These are phyloP conservation scores for Vitis cinerea DNA, from an alignment of 164 flowering plant genomes.

Conservation along the genomic window DNA sequence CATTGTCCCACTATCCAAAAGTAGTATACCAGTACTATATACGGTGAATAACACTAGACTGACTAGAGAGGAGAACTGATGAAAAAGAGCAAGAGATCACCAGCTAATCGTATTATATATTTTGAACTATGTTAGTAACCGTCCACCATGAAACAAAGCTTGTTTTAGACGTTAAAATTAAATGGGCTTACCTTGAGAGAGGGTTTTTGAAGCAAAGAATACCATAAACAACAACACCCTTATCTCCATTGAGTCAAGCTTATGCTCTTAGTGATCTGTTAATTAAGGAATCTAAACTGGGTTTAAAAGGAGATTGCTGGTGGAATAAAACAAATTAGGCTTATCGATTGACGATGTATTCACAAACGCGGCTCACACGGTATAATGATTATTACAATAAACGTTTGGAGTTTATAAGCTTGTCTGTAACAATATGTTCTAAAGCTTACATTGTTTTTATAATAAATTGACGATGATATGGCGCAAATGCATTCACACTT, in stretches of 20 bases:
- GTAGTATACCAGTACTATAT: no score
- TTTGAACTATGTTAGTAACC: neutral
- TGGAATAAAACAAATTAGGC: neutral
- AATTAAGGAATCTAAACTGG: neutral
- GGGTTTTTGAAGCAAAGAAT: neutral
- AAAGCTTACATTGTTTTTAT: neutral
- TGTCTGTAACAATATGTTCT: neutral
- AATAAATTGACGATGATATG: neutral
- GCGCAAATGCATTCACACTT: slow-evolving; percentile 1
- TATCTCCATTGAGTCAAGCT: neutral
- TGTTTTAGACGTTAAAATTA: neutral
- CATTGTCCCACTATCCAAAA: no score
- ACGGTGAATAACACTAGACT: no score
- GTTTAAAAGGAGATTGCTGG: neutral
- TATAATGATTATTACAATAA: neutral
- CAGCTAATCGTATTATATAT: neutral
- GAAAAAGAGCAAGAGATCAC: neutral
- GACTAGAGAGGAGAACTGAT: no score
- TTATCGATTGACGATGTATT: neutral
- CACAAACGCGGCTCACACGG: neutral
- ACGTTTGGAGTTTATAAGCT: neutral
- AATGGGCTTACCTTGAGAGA: neutral
- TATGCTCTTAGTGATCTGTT: neutral
- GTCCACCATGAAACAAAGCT: neutral
- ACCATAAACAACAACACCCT: neutral